Evolutionary conservation across 1,139 yeast species (phyloP), one percentile per base, ranked within the genome.

Genomic region (Arxiozyma heterogenica): DNA sequence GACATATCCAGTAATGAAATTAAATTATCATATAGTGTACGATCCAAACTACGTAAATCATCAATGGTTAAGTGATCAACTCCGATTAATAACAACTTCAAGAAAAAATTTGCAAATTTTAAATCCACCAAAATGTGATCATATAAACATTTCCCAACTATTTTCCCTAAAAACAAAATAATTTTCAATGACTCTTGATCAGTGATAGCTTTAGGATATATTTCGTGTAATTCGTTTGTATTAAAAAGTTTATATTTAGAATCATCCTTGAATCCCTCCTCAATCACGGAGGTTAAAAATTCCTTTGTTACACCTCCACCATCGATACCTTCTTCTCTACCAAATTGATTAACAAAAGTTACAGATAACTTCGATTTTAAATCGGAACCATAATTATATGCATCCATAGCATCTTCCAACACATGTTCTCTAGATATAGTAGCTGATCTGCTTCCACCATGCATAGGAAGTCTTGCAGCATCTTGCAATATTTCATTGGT

Each of bases 291-390:
- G 1, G 93, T 89, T 54, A 93, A 72, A 60, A 93, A 84, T 64
- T 93, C 98, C 67, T 93, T 91, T 0, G 98, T 91, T 23, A 93
- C 75, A 1, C 98, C 98, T 12, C 98, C 98, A 5, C 98, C 98
- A 69, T 93, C 98, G 53, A 93, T 85, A 0, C 98, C 98, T 0
- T 86, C 93, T 47, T 75, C 79, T 30, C 79, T 81, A 0, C 95
- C 96, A 68, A 84, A 80, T 56, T 84, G 80, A 64, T 87, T 86
- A 51, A 73, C 74, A 63, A 93, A 90, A 7, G 78, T 76, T 3
- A 93, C 90, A 1, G 79, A 74, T 18, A 91, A 70, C 42, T 75
- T 76, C 25, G 77, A 67, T 63, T 86, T 88, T 67, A 93, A 79
- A 20, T 73, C 72, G 7, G 72, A 67, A 0, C 82, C 80, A 21